phyloP scores from a whole-genome alignment of 2,329 filamentous ascomycete genomes.

The Thelonectria discophora region DNA sequence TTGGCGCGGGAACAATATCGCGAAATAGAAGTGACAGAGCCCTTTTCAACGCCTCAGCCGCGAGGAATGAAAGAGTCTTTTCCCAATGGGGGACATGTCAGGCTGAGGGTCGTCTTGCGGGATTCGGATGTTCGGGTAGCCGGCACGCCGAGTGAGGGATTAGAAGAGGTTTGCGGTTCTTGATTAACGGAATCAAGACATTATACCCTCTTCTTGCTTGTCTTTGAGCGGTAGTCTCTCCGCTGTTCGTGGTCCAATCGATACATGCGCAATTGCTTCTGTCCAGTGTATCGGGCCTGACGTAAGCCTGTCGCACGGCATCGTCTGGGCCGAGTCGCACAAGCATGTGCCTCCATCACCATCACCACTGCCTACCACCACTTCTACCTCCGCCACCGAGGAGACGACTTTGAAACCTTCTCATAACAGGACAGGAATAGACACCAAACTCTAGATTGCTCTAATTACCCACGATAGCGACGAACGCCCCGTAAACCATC shows the following conservation, averaged over 20 bases:
- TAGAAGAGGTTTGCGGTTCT: neutral
- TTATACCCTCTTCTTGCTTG: neutral
- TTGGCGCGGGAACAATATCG: constrained; percentile 21
- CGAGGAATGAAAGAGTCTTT: constrained; percentile 2
- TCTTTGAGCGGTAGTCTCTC: too few species aligned
- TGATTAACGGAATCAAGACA: neutral
- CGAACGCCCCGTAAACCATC: neutral
- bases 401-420: neutral
- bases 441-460: neutral
- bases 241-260: neutral
- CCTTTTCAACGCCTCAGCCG: constrained; percentile 10
- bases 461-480: neutral
- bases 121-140: constrained; percentile 7
- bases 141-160: constrained; percentile 15
- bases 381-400: neutral
- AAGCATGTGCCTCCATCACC: neutral
- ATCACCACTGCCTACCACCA: neutral
- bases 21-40: neutral
- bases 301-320: neutral
- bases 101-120: neutral
- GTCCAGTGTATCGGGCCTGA: neutral
- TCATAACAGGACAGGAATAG: neutral
- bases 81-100: constrained; percentile 6
- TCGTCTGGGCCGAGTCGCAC: neutral
- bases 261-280: neutral